phyloP scores from a whole-genome alignment of 768 basidiomycete species.

The Termitomyces titanicus region DNA sequence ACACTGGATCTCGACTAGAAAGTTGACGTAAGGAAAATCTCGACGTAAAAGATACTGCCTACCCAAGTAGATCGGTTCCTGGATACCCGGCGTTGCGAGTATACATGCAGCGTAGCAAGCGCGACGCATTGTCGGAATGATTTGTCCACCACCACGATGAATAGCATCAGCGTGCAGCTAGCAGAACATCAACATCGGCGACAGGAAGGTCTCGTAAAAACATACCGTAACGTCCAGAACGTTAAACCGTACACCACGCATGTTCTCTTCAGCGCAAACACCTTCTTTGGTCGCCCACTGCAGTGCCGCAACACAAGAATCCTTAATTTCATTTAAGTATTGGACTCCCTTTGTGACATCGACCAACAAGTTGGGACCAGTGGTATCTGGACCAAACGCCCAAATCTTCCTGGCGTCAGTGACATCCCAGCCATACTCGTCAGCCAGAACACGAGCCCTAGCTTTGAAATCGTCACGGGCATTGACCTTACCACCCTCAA shows the following conservation, averaged over 20 bases:
- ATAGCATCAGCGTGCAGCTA: constrained; percentile 98
- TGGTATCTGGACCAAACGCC: constrained; percentile 99
- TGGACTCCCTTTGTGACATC: constrained; percentile 99
- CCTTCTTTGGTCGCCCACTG: constrained; percentile 99
- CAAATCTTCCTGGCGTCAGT: constrained; percentile 99
- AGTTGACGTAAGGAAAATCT: background rate
- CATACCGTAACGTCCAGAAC: constrained; percentile 91
- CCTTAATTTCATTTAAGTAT: constrained; percentile 99
- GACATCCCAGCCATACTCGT: constrained; percentile 97
- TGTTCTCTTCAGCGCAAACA: constrained; percentile 94
- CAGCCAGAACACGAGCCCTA: constrained; percentile 93
- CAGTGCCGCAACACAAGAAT: constrained; percentile 98
- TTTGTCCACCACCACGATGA: constrained; percentile 98
- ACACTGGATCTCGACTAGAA: constrained; percentile 92
- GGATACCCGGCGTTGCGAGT: constrained; percentile 86
- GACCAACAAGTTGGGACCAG: constrained; percentile 93
- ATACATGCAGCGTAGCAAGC: constrained; percentile 95
- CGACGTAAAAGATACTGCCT: constrained; percentile 14
- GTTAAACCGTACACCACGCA: constrained; percentile 98
- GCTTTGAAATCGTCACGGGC: constrained; percentile 97
- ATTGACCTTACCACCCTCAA: constrained; percentile 81
- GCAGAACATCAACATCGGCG: background rate
- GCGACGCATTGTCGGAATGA: constrained; percentile 97
- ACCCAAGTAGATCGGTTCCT: constrained; percentile 96
- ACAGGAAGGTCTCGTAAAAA: background rate